A percentile compares a stretch with the other conserved stretches of the same genome.
Evolutionary conservation across 768 basidiomycete genomes (phyloP).

Genomic region (Auriscalpium orientale): DNA sequence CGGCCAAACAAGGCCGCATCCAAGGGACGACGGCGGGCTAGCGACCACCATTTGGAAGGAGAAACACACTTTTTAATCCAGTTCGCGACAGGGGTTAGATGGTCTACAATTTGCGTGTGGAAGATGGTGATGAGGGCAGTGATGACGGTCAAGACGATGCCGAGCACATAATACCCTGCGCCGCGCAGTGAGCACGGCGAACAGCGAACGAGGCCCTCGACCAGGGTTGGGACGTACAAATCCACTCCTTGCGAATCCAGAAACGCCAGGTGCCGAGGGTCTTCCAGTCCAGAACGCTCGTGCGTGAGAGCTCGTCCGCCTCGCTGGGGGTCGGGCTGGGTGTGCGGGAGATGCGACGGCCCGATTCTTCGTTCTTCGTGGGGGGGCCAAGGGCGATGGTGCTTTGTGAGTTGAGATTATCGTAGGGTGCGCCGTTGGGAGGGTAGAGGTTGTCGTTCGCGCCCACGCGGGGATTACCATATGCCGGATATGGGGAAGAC

Average conservation of each 20-base stretch:
- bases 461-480: conserved; percentile 1
- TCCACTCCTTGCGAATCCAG: conserved; percentile 28
- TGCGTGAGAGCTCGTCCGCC: conserved; percentile 22
- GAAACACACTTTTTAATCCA: conserved; percentile 53
- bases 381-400: not conserved
- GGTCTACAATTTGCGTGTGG: conserved; percentile 54
- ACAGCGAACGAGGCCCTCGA: not conserved
- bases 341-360: conserved; percentile 16
- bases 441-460: conserved; percentile 7
- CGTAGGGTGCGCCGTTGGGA: conserved; percentile 1
- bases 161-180: conserved; percentile 29
- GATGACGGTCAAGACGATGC: conserved; percentile 23
- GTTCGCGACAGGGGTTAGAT: conserved; percentile 57
- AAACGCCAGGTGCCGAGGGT: conserved; percentile 21
- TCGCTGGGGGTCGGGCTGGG: conserved; percentile 31
- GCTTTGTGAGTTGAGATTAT: not conserved
- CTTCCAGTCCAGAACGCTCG: conserved; percentile 24
- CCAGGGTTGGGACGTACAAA: conserved; percentile 20
- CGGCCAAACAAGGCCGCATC: too few species aligned
- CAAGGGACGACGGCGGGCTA: too few species aligned
- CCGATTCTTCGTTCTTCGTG: conserved; percentile 6
- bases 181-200: not conserved
- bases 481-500: conserved; percentile 16
- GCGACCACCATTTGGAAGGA: too few species aligned
- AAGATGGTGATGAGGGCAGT: conserved; percentile 35